Conservation (phyloP, 2,329 filamentous ascomycete genomes). For the Penicillium aurantiogriseum region DNA sequence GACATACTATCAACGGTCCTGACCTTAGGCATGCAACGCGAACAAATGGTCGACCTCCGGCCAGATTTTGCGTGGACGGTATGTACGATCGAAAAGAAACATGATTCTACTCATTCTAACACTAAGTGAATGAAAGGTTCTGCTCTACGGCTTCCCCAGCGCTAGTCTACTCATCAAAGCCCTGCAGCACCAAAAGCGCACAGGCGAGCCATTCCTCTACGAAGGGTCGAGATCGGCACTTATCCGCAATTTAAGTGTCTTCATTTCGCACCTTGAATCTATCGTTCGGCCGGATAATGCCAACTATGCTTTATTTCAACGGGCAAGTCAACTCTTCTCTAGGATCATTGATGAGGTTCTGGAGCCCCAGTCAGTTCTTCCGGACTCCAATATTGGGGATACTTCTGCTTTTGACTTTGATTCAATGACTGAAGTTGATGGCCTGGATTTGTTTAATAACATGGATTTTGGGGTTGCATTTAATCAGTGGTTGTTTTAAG, state of each 20-base stretch:
- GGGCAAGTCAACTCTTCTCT: conserved; percentile 21
- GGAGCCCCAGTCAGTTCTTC: conserved; percentile 14
- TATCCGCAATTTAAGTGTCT: conserved; percentile 41
- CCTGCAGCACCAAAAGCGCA: conserved; percentile 24
- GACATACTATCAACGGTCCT: conserved; percentile 27
- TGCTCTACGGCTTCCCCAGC: conserved; percentile 29
- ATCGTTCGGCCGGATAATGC: conserved; percentile 35
- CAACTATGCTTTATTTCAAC: conserved; percentile 24
- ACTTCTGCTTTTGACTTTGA: conserved; percentile 8
- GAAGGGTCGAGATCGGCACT: conserved; percentile 36
- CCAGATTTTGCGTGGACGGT: conserved; percentile 26
- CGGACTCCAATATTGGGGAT: background rate
- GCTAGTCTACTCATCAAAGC: conserved; percentile 28
- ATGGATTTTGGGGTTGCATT: conserved; percentile 23
- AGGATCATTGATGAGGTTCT: conserved; percentile 30
- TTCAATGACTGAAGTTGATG: conserved; percentile 15
- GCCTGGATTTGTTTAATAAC: conserved; percentile 22
- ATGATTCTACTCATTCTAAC: background rate
- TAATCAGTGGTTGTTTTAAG: conserved; percentile 24
- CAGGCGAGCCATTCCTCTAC: conserved; percentile 30
- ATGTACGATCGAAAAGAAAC: background rate
- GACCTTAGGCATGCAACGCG: conserved; percentile 21
- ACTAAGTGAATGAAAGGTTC: conserved; percentile 9
- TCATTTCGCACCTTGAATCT: conserved; percentile 41
- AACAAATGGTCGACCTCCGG: conserved; percentile 24